These are phyloP conservation scores for Isoetes engelmannii DNA, from an alignment of 83 land plant species.

Conservation along the genomic window DNA sequence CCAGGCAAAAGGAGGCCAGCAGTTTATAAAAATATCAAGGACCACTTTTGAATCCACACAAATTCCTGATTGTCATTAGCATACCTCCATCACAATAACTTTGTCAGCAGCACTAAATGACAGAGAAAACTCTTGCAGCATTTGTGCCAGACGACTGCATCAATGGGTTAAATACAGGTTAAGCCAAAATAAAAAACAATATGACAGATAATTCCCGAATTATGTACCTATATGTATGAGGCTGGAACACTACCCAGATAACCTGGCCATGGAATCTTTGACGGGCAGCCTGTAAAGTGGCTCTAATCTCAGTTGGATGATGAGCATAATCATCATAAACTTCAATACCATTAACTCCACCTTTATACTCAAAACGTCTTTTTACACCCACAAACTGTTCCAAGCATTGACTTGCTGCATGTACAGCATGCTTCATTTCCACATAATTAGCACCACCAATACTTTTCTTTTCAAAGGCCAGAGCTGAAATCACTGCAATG, in stretches of 20 bases:
- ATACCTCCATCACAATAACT: slow-evolving; percentile 54
- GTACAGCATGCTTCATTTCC: slow-evolving; percentile 24
- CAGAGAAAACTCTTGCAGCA: slow-evolving; percentile 43
- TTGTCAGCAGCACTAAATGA: slow-evolving; percentile 50
- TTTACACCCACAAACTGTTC: slow-evolving; percentile 39
- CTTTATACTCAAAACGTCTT: slow-evolving; percentile 55
- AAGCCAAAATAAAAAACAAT: background rate
- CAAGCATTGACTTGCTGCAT: slow-evolving; percentile 36
- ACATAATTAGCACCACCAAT: background rate
- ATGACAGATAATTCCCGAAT: background rate
- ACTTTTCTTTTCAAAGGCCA: slow-evolving; percentile 15
- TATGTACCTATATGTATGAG: slow-evolving; percentile 53
- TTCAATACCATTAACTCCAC: slow-evolving; percentile 29
- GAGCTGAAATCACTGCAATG: slow-evolving; percentile 27
- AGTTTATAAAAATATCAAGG: background rate
- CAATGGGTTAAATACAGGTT: background rate
- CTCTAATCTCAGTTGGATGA: slow-evolving; percentile 61
- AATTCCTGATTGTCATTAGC: background rate
- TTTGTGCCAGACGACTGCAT: slow-evolving; percentile 46
- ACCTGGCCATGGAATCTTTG: slow-evolving; percentile 37
- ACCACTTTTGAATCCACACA: background rate
- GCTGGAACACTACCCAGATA: slow-evolving; percentile 66
- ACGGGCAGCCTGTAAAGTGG: slow-evolving; percentile 54
- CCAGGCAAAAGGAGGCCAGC: too few relatives aligned
- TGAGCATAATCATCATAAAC: slow-evolving; percentile 70